A percentile compares a stretch with the other conserved stretches of the same genome.
Evolutionary conservation across 2,329 filamentous ascomycete species (phyloP).

Genomic region (Aspergillus oerlinghausenensis): DNA sequence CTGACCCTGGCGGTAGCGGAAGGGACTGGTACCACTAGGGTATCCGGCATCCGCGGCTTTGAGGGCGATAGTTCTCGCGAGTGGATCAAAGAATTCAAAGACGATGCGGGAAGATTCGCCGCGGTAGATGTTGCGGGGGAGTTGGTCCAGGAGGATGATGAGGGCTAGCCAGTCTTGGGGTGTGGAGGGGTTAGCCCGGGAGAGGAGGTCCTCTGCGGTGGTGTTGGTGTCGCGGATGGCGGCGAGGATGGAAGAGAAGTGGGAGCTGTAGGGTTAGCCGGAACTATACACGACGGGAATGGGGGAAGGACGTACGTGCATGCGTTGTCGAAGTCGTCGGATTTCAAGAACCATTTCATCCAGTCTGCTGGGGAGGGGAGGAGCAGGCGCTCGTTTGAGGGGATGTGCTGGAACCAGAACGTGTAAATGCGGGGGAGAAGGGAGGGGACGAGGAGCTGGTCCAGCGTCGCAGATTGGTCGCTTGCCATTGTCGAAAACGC

Average conservation of each 20-base stretch:
- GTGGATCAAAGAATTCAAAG: conserved; percentile 54
- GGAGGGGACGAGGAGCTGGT: neutral
- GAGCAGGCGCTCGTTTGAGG: neutral
- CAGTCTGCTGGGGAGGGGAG: conserved; percentile 1
- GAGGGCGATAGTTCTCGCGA: conserved; percentile 45
- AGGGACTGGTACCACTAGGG: conserved; percentile 21
- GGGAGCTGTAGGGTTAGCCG: neutral
- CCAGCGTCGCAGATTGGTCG: fast-evolving
- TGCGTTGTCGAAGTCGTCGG: conserved; percentile 1
- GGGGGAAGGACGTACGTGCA: conserved; percentile 1
- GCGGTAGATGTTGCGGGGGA: conserved; percentile 60
- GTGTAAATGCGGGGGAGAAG: conserved; percentile 1
- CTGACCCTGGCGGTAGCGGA: conserved; percentile 35
- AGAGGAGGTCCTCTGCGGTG: neutral
- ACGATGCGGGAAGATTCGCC: conserved; percentile 42
- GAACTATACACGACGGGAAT: neutral
- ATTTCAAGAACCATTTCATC: conserved; percentile 3
- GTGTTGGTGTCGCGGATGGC: neutral
- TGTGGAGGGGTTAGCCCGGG: neutral
- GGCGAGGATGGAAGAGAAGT: conserved; percentile 1
- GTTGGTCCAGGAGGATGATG: conserved; percentile 58
- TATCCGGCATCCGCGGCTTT: conserved; percentile 34
- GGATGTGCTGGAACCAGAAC: conserved; percentile 7
- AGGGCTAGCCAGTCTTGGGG: conserved; percentile 41
- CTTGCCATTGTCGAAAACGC: neutral